Conservation (phyloP, 108 stramenopile genomes). For the Conticribra guillardii region DNA sequence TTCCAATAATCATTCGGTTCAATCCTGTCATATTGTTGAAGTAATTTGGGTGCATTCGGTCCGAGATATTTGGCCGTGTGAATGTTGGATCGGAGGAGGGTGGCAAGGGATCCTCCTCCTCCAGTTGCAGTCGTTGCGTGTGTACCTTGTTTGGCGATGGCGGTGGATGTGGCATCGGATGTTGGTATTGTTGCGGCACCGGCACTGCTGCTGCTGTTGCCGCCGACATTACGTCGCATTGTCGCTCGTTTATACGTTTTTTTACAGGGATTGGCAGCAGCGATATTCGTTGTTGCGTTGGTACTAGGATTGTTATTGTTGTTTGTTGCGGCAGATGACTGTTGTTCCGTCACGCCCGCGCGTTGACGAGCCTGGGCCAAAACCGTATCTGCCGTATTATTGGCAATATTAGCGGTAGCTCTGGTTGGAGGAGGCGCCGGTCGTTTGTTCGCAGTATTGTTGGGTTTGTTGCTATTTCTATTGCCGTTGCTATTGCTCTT, state of each 20-base stretch:
- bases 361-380: conserved; percentile 28
- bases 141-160: neutral
- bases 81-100: conserved; percentile 36
- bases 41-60: conserved; percentile 43
- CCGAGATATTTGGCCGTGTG: conserved; percentile 40
- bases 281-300: no score
- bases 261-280: no score
- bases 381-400: conserved; percentile 4
- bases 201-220: neutral
- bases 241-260: neutral
- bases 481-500: neutral
- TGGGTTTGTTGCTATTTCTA: conserved; percentile 7
- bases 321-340: no score
- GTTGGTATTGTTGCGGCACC: neutral
- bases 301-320: no score
- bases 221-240: neutral
- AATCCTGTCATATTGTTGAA: conserved; percentile 38
- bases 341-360: no score
- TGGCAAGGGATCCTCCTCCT: conserved; percentile 29
- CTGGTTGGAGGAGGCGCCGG: neutral
- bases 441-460: neutral
- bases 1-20: conserved; percentile 72
- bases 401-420: neutral
- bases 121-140: neutral
- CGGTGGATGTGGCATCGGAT: neutral